These are phyloP conservation scores for Pseudonectria foliicola DNA, from an alignment of 2,329 filamentous ascomycete genomes.

Conservation along the genomic window DNA sequence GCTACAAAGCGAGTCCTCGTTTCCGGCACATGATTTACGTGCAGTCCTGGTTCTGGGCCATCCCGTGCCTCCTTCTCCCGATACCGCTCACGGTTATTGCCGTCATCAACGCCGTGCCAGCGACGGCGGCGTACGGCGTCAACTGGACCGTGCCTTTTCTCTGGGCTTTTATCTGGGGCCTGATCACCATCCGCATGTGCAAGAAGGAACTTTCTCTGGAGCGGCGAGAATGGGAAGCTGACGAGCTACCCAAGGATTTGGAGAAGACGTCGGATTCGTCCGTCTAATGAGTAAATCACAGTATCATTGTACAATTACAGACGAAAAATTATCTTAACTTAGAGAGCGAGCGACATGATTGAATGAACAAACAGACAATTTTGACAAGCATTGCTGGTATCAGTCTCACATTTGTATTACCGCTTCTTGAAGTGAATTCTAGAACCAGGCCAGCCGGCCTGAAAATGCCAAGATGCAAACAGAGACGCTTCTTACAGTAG, in stretches of 20 bases:
- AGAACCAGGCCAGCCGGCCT: too few species aligned
- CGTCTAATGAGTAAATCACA: too few species aligned
- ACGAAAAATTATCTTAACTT: too few species aligned
- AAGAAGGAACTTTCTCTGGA: slow-evolving; percentile 31
- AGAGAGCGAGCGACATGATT: too few species aligned
- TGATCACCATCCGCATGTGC: slow-evolving; percentile 29
- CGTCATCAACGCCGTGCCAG: slow-evolving; percentile 27
- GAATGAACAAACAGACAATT: too few species aligned
- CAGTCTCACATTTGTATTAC: too few species aligned
- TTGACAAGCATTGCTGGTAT: too few species aligned
- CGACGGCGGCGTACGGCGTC: slow-evolving; percentile 30
- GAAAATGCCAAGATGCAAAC: too few species aligned
- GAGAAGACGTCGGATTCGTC: too few species aligned
- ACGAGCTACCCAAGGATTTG: slow-evolving; percentile 1
- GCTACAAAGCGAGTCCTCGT: slow-evolving; percentile 34
- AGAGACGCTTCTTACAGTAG: too few species aligned
- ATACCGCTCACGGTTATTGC: slow-evolving; percentile 30
- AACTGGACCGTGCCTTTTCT: slow-evolving; percentile 35
- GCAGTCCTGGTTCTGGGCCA: slow-evolving; percentile 35
- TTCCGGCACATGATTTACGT: slow-evolving; percentile 34
- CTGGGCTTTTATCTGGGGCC: slow-evolving; percentile 29
- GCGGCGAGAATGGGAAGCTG: slow-evolving; percentile 30
- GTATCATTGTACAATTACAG: too few species aligned
- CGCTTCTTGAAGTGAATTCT: too few species aligned
- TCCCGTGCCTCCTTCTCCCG: slow-evolving; percentile 31